Percentiles rank a stretch among this genome's conserved stretches.
Evolutionary conservation across 768 basidiomycete genomes (phyloP).

Genomic region (Symmetrospora coprosmae): DNA sequence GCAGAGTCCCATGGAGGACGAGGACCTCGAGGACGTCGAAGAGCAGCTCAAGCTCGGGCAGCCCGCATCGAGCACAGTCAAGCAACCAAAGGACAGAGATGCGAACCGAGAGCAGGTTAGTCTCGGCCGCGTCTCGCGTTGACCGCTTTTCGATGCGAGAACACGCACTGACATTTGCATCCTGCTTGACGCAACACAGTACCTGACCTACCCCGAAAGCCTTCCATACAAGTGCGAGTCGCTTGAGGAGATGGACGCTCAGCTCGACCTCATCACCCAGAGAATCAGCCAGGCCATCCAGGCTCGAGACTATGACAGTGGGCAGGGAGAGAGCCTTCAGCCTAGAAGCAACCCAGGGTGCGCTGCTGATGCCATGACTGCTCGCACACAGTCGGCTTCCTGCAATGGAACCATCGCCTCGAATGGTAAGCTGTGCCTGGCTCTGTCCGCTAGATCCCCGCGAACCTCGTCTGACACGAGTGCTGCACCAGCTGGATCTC

Average conservation of each 20-base stretch:
- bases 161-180: no score
- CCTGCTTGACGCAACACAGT: conserved; percentile 3
- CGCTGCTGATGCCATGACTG: not conserved
- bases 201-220: conserved; percentile 28
- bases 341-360: not conserved
- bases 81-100: conserved; percentile 20
- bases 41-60: conserved; percentile 22
- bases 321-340: conserved; percentile 25
- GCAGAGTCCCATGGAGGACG: conserved; percentile 30
- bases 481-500: conserved; percentile 51
- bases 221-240: conserved; percentile 40
- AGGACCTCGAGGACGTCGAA: conserved; percentile 29
- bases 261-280: conserved; percentile 38
- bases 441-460: conserved; percentile 26
- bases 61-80: conserved; percentile 19
- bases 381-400: conserved; percentile 45
- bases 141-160: no score
- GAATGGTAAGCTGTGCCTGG: conserved; percentile 27
- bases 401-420: conserved; percentile 39
- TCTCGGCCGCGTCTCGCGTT: no score
- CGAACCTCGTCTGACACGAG: conserved; percentile 15
- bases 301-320: conserved; percentile 59
- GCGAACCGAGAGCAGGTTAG: conserved; percentile 3
- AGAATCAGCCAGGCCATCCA: conserved; percentile 57
- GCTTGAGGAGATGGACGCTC: conserved; percentile 40